phyloP scores from a whole-genome alignment of 495 filamentous ascomycete genomes.

The Tuber indicum region DNA sequence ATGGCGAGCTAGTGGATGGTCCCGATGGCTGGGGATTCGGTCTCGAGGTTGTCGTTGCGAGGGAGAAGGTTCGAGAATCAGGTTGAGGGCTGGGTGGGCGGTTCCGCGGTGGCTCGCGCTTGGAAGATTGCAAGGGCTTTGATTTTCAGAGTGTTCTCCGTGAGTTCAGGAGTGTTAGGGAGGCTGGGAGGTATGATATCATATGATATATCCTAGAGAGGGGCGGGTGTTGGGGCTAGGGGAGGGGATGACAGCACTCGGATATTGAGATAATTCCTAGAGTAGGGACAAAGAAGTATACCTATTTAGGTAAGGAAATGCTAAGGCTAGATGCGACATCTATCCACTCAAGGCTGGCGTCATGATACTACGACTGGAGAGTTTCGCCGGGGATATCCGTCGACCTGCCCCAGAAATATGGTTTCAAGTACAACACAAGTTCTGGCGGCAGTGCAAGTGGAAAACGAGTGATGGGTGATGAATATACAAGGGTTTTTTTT shows the following conservation, averaged over 20 bases:
- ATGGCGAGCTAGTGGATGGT: not conserved
- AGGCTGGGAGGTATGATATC: too few species aligned
- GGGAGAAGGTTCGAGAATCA: not conserved
- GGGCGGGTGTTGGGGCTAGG: too few species aligned
- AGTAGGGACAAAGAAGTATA: not conserved
- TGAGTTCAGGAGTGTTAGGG: too few species aligned
- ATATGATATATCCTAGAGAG: too few species aligned
- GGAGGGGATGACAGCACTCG: too few species aligned
- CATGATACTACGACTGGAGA: not conserved
- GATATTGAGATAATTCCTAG: not conserved
- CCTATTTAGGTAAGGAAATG: not conserved
- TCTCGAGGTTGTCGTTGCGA: not conserved
- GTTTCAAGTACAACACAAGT: too few species aligned
- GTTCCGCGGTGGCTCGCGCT: not conserved
- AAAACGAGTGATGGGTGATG: not conserved
- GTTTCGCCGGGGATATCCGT: not conserved
- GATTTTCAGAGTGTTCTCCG: too few species aligned
- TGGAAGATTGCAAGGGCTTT: too few species aligned
- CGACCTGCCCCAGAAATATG: not conserved
- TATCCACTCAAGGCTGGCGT: not conserved
- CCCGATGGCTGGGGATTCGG: too few species aligned
- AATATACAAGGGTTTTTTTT: not conserved
- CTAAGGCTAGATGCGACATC: not conserved
- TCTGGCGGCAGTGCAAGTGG: not conserved
- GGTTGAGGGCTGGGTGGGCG: too few species aligned